These are phyloP conservation scores for Ogataea ganodermae DNA, from an alignment of 805 yeast genomes.

Conservation along the genomic window DNA sequence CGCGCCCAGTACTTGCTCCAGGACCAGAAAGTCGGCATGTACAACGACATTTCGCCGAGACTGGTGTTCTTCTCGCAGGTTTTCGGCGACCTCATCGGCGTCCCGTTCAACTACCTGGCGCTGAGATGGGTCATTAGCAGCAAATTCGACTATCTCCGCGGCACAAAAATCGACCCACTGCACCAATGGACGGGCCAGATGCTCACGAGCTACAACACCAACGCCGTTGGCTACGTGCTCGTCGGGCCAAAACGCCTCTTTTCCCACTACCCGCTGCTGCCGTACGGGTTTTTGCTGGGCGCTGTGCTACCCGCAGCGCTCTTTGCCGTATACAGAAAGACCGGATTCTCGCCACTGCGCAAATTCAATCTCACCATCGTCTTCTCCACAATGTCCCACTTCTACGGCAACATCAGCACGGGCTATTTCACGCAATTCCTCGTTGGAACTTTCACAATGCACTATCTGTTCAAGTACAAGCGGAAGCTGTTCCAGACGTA, in stretches of 20 bases:
- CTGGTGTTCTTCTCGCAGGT: conserved; percentile 52
- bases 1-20: conserved; percentile 44
- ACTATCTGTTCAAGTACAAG: conserved; percentile 42
- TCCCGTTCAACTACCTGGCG: conserved; percentile 52
- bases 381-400: conserved; percentile 48
- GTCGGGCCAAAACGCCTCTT: conserved; percentile 50
- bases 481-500: conserved; percentile 44
- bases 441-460: conserved; percentile 52
- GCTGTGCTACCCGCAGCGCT: conserved; percentile 39
- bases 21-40: conserved; percentile 53
- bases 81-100: conserved; percentile 53
- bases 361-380: conserved; percentile 50
- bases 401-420: conserved; percentile 52
- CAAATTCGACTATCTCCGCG: conserved; percentile 37
- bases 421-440: conserved; percentile 49
- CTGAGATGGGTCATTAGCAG: conserved; percentile 47
- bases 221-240: conserved; percentile 52
- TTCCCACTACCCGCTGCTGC: conserved; percentile 43
- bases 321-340: conserved; percentile 20
- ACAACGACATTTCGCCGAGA: conserved; percentile 54
- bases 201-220: conserved; percentile 44
- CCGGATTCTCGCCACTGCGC: conserved; percentile 27
- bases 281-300: conserved; percentile 47
- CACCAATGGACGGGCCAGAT: conserved; percentile 56
- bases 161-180: conserved; percentile 41